Evolutionary conservation across 768 basidiomycete genomes (phyloP).

Genomic region (Hortiboletus campestris): DNA sequence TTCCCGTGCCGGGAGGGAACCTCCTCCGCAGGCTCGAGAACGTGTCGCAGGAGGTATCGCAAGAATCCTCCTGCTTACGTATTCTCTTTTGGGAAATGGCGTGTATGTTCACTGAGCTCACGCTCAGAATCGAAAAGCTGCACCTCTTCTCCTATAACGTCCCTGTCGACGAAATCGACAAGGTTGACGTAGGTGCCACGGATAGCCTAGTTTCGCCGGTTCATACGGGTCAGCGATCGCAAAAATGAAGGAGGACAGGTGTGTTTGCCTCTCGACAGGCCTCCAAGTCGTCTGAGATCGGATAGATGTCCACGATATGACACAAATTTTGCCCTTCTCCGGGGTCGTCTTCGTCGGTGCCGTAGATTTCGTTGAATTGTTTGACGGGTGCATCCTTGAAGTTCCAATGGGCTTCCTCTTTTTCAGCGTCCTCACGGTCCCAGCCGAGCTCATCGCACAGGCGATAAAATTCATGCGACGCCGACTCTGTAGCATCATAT

Average conservation of each 20-base stretch:
- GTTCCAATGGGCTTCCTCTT: background rate
- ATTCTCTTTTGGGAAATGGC: constrained; percentile 9
- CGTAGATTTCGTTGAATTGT: constrained; percentile 18
- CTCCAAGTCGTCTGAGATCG: constrained; percentile 1
- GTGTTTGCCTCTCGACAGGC: constrained; percentile 13
- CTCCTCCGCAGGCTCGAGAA: background rate
- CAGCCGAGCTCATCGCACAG: constrained; percentile 12
- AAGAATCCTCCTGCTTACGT: constrained; percentile 17
- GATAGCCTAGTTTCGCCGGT: background rate
- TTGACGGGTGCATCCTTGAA: constrained; percentile 15
- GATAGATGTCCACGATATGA: background rate
- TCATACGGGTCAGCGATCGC: background rate
- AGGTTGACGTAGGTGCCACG: constrained; percentile 4
- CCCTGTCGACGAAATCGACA: constrained; percentile 18
- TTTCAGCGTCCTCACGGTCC: background rate
- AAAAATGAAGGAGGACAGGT: too few species aligned
- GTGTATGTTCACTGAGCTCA: constrained; percentile 11
- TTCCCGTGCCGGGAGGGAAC: background rate
- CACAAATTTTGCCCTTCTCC: constrained; percentile 12
- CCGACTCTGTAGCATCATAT: constrained; percentile 5
- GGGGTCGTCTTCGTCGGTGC: constrained; percentile 2
- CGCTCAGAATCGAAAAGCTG: constrained; percentile 6
- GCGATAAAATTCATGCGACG: constrained; percentile 17
- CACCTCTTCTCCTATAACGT: background rate
- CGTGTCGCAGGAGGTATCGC: constrained; percentile 15